These are phyloP conservation scores for Zygoascus meyerae DNA, from an alignment of 1,139 yeast species.

Conservation along the genomic window DNA sequence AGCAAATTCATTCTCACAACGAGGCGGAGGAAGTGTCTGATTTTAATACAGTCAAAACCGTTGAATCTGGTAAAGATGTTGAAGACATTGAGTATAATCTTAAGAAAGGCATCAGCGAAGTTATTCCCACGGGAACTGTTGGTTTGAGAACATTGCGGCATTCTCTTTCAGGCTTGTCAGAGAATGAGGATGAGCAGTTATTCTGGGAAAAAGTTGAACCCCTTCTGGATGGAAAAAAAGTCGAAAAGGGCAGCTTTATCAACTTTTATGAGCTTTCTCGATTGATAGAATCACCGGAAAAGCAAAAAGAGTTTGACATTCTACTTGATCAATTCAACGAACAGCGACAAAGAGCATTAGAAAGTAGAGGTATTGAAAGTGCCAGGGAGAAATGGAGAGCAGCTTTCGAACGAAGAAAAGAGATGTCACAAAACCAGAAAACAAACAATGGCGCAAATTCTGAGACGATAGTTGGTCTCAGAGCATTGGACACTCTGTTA, in stretches of 20 bases:
- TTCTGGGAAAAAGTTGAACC: conserved; percentile 25
- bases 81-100: conserved; percentile 23
- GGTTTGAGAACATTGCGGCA: conserved; percentile 80
- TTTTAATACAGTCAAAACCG: background rate
- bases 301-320: conserved; percentile 52
- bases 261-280: conserved; percentile 66
- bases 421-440: conserved; percentile 30
- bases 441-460: conserved; percentile 8
- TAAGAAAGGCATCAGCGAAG: conserved; percentile 49
- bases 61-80: background rate
- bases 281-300: conserved; percentile 40
- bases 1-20: background rate
- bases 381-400: conserved; percentile 87
- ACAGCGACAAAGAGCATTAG: conserved; percentile 69
- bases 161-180: conserved; percentile 57
- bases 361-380: conserved; percentile 73
- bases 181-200: conserved; percentile 19
- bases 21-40: background rate
- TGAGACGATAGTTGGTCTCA: conserved; percentile 10
- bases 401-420: conserved; percentile 58
- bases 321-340: conserved; percentile 64
- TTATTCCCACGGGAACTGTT: conserved; percentile 67
- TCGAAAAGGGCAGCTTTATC: conserved; percentile 39
- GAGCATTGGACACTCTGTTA: conserved; percentile 55
- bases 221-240: conserved; percentile 31